phyloP scores from a whole-genome alignment of 805 yeast species.

The Lipomyces spencermartinsiae region DNA sequence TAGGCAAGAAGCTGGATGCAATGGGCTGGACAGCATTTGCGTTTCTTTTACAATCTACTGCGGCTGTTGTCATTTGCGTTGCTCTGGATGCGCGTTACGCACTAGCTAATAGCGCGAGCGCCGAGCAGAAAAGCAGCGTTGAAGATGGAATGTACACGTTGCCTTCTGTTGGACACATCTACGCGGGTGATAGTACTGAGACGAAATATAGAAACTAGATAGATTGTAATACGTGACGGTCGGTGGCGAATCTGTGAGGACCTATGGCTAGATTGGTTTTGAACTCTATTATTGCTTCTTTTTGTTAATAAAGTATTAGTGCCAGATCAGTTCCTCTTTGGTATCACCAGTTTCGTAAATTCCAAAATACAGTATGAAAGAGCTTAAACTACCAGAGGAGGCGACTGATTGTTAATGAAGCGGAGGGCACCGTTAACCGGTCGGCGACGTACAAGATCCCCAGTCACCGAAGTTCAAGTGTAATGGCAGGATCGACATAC shows the following conservation, averaged over 20 bases:
- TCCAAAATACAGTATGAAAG: too few species aligned
- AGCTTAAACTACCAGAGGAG: too few species aligned
- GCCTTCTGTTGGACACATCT: conserved; percentile 5
- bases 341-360: too few species aligned
- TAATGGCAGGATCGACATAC: too few species aligned
- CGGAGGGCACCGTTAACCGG: too few species aligned
- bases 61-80: conserved; percentile 14
- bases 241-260: background rate
- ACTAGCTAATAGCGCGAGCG: background rate
- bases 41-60: conserved; percentile 21
- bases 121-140: background rate
- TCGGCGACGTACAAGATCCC: too few species aligned
- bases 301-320: too few species aligned
- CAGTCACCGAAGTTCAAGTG: too few species aligned
- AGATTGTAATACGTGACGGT: background rate
- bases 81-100: conserved; percentile 17
- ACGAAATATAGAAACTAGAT: background rate
- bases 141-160: background rate
- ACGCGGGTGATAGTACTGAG: background rate
- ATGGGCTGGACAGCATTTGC: conserved; percentile 37
- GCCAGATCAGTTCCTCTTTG: too few species aligned
- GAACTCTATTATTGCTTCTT: background rate
- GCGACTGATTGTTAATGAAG: too few species aligned
- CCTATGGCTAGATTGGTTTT: background rate
- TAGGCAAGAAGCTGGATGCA: conserved; percentile 31